A percentile compares a stretch with the other conserved stretches of the same genome.
phyloP scores from a whole-genome alignment of 2,329 filamentous ascomycete species.

The Periglandula ipomoeae region DNA sequence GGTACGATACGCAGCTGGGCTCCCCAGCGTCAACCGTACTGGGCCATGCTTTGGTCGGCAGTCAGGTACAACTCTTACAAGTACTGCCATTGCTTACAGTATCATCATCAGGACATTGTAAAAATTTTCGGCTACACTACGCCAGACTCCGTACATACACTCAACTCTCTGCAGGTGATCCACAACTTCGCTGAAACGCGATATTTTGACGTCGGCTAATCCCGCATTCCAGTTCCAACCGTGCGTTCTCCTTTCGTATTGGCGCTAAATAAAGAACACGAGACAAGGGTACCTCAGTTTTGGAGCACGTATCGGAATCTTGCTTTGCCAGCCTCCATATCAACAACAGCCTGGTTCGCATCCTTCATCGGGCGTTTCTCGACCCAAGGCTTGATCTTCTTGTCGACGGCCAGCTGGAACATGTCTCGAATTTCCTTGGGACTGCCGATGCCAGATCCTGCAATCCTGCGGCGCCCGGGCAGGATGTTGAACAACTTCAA shows the following conservation, averaged over 20 bases:
- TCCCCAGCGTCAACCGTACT: too few relatives aligned
- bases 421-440: conserved; percentile 51
- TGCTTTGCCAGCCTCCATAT: conserved; percentile 45
- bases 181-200: too few relatives aligned
- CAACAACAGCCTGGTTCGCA: conserved; percentile 46
- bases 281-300: conserved; percentile 20
- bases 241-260: too few relatives aligned
- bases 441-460: conserved; percentile 36
- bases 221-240: not conserved
- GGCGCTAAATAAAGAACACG: not conserved
- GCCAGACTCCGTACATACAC: too few relatives aligned
- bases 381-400: conserved; percentile 47
- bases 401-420: conserved; percentile 46
- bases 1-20: too few relatives aligned
- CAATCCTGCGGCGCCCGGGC: conserved; percentile 39
- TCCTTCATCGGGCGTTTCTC: conserved; percentile 45
- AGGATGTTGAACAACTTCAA: conserved; percentile 38
- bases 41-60: too few relatives aligned
- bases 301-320: conserved; percentile 38
- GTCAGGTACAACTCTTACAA: too few relatives aligned
- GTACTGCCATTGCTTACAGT: too few relatives aligned
- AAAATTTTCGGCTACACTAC: too few relatives aligned
- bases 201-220: not conserved
- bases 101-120: too few relatives aligned
- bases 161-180: not conserved